Base-by-base conservation (phyloP, 1,139 yeast genomes). In the Candida sp. region DNA sequence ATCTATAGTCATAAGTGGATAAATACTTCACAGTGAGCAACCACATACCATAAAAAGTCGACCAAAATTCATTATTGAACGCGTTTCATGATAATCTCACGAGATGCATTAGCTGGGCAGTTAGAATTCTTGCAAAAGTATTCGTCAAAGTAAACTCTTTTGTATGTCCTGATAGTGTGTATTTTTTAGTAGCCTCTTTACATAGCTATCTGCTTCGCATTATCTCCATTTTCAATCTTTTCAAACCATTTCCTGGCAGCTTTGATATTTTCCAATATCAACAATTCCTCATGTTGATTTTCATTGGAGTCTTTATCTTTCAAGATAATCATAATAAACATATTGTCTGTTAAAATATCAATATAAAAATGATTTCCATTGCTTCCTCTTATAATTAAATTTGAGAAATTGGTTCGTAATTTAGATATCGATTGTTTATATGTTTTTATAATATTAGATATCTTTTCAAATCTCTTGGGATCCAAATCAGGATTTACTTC, bases 401-500 rank as follows among this genome's bases (percentile, higher is more conserved):
- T 85, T 50, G 81, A 84, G 63, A 93, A 88, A 56, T 87, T 89
- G 1, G 96, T 81, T 58, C 96, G 79, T 59, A 93, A 75, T 62
- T 90, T 90, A 41, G 90, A 83, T 43, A 95, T 90, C 49, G 96
- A 87, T 64, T 93, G 97, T 58, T 93, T 91, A 65, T 88, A 93
- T 11, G 96, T 90, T 58, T 93, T 93, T 72, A 93, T 89, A 46
- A 91, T 90, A 61, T 90, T 91, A 33, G 96, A 87, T 29, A 93
- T 90, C 63, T 91, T 91, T 60, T 93, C 99, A 58, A 91, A 93
- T 53, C 98, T 72, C 57, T 91, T 90, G 4, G 98, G 97, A 59
- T 90, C 98, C 48, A 82, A 65, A 29, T 41, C 48, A 9, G 34
- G 43, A 29, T 40, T 38, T 35, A 23, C n/a, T 6, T 42, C 41